Conservation (phyloP, 768 basidiomycete genomes). For the Termitomyces sp. region DNA sequence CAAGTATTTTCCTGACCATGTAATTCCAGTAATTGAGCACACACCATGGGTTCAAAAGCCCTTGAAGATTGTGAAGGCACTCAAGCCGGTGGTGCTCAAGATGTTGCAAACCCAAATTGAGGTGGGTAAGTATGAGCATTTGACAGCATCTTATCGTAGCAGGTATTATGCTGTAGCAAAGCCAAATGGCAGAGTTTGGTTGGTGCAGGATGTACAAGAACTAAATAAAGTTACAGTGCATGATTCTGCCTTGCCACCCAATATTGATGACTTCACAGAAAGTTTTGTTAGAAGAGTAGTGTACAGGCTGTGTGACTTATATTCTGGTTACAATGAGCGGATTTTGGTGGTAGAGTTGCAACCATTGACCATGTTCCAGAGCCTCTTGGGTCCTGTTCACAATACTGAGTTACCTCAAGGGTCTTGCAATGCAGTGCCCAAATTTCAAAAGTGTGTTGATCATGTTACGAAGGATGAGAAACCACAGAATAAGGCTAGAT, state of each 20-base stretch:
- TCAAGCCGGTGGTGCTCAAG: conserved; percentile 19
- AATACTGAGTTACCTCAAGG: conserved; percentile 32
- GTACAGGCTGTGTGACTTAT: conserved; percentile 10
- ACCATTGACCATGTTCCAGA: conserved; percentile 34
- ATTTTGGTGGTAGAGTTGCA: conserved; percentile 22
- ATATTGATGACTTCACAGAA: conserved; percentile 12
- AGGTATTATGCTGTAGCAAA: not conserved
- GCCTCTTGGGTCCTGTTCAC: conserved; percentile 22
- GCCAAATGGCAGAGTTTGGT: not conserved
- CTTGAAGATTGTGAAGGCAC: conserved; percentile 25
- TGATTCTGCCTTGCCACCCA: not conserved
- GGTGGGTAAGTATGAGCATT: conserved; percentile 23
- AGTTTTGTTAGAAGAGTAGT: conserved; percentile 5
- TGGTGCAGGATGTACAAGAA: conserved; percentile 1
- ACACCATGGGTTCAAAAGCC: too few relatives aligned
- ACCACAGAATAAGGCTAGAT: conserved; percentile 12
- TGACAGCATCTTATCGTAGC: not conserved
- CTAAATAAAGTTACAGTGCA: too few relatives aligned
- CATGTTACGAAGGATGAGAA: conserved; percentile 19
- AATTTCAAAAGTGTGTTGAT: too few relatives aligned
- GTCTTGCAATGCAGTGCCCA: conserved; percentile 28
- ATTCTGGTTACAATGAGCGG: conserved; percentile 13
- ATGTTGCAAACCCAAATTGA: conserved; percentile 20
- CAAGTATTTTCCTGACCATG: too few relatives aligned
- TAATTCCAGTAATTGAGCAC: too few relatives aligned